phyloP scores from a whole-genome alignment of 306 rosid genomes.

The Glycine latifolia region DNA sequence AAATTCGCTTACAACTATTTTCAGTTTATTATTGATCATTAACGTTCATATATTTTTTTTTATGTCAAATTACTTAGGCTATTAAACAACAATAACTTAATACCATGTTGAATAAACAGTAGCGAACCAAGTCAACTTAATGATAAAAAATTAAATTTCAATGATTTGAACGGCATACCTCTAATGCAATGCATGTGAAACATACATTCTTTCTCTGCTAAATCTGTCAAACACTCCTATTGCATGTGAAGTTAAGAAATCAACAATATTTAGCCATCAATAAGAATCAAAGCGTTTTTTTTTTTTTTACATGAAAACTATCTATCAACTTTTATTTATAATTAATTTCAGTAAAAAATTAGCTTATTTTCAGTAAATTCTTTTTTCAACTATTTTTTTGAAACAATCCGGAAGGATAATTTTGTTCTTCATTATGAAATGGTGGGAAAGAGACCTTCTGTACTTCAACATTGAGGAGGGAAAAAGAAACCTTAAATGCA shows the following conservation, averaged over 20 bases:
- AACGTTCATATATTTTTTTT: not conserved
- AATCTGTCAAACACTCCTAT: not conserved
- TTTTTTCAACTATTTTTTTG: too few relatives aligned
- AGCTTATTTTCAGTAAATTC: too few relatives aligned
- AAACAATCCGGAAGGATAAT: conserved; percentile 62
- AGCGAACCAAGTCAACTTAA: conserved; percentile 22
- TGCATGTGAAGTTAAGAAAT: conserved; percentile 17
- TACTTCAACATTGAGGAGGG: conserved; percentile 67
- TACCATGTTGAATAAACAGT: not conserved
- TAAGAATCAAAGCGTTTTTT: not conserved
- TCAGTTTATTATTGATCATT: not conserved
- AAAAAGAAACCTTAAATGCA: conserved; percentile 48
- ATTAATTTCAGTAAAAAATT: too few relatives aligned
- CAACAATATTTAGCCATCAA: not conserved
- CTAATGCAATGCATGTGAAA: conserved; percentile 46
- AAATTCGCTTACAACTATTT: too few relatives aligned
- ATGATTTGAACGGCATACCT: conserved; percentile 1
- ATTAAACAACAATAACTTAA: not conserved
- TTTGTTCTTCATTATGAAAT: conserved; percentile 73
- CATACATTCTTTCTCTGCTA: conserved; percentile 34
- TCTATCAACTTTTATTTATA: too few relatives aligned
- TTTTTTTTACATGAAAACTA: too few relatives aligned
- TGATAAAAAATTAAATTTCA: not conserved
- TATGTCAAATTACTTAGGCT: not conserved
- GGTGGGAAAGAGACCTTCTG: conserved; percentile 82